A percentile compares a stretch with the other conserved stretches of the same genome.
phyloP scores from a whole-genome alignment of 176 grass and related monocot genomes.

The Secale cereale region DNA sequence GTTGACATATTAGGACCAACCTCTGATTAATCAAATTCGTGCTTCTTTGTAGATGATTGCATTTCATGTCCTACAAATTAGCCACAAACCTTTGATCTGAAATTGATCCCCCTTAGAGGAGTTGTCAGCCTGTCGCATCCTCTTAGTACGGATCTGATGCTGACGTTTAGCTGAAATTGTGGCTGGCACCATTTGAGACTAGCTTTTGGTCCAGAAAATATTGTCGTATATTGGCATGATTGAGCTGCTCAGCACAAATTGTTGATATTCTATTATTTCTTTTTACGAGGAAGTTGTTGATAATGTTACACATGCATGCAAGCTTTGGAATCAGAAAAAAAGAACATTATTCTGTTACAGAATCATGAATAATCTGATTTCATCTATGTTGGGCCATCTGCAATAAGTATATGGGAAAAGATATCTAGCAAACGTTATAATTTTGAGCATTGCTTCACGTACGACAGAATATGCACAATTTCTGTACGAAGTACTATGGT shows the following conservation, averaged over 20 bases:
- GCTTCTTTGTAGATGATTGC: background rate
- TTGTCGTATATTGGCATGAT: background rate
- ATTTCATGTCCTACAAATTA: slow-evolving; percentile 3
- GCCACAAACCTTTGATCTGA: background rate
- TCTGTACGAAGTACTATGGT: too few species aligned
- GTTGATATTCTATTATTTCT: background rate
- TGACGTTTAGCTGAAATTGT: background rate
- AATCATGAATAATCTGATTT: too few species aligned
- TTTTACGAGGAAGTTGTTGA: too few species aligned
- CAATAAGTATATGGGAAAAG: too few species aligned
- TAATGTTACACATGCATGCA: too few species aligned
- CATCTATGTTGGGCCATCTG: too few species aligned
- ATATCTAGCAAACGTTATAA: too few species aligned
- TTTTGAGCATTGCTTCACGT: too few species aligned
- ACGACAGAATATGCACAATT: too few species aligned
- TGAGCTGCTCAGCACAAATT: background rate
- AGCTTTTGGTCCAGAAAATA: background rate
- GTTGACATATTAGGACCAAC: too few species aligned
- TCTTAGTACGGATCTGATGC: background rate
- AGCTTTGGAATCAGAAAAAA: too few species aligned
- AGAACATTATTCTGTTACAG: too few species aligned
- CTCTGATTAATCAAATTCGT: background rate
- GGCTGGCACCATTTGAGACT: background rate
- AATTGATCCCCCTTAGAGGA: background rate
- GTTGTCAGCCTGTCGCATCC: slow-evolving; percentile 6